Evolutionary conservation across 1,139 yeast genomes (phyloP).

Genomic region (Hanseniaspora uvarum): DNA sequence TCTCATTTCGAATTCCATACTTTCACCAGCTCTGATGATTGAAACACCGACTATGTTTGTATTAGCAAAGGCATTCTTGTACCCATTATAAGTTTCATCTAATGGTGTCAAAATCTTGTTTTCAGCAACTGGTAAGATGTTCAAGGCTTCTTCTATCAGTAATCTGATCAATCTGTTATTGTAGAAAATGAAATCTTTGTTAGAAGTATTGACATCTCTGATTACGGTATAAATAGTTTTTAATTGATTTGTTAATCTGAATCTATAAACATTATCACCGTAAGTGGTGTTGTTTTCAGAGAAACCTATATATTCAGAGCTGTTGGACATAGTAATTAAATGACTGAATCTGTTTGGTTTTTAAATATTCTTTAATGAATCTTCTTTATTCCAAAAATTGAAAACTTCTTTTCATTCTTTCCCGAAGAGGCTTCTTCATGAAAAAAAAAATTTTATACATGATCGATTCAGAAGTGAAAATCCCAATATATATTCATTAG

Average conservation of each 20-base stretch:
- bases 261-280: constrained; percentile 47
- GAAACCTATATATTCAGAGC: constrained; percentile 26
- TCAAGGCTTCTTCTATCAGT: constrained; percentile 87
- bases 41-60: constrained; percentile 78
- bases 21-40: constrained; percentile 94
- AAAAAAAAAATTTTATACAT: too few relatives aligned
- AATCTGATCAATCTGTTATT: constrained; percentile 88
- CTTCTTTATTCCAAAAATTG: too few relatives aligned
- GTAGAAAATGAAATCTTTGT: constrained; percentile 90
- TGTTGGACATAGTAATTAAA: neutral
- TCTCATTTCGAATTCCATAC: constrained; percentile 95
- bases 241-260: constrained; percentile 84
- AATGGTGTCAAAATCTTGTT: constrained; percentile 65
- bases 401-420: too few relatives aligned
- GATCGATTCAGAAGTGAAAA: too few relatives aligned
- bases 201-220: constrained; percentile 63
- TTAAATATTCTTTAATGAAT: neutral
- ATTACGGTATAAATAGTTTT: constrained; percentile 80
- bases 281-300: constrained; percentile 20
- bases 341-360: neutral
- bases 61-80: constrained; percentile 64
- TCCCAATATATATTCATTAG: too few relatives aligned
- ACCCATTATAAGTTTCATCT: constrained; percentile 64
- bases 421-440: too few relatives aligned
- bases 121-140: constrained; percentile 75